Percentiles rank a stretch among this genome's conserved stretches.
Conservation (phyloP, 1,139 yeast genomes). For the Saccharomyces hybrid region DNA sequence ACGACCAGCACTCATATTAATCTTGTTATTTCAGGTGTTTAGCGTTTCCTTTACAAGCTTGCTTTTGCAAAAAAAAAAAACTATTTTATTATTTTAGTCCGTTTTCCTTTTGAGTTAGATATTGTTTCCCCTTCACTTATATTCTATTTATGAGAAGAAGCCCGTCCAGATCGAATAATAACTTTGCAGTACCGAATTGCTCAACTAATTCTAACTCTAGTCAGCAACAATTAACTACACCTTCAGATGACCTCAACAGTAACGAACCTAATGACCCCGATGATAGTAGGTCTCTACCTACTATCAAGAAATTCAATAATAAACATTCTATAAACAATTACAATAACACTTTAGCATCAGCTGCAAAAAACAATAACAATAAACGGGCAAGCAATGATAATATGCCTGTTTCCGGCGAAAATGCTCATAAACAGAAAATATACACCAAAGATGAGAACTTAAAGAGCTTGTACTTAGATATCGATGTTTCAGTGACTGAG, state of each 20-base stretch:
- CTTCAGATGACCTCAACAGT: slow-evolving; percentile 24
- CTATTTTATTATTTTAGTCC: neutral
- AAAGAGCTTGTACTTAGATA: slow-evolving; percentile 34
- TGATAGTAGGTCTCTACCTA: slow-evolving; percentile 33
- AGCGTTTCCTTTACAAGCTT: neutral
- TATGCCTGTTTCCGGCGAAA: neutral
- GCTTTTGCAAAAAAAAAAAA: neutral
- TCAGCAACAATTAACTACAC: slow-evolving; percentile 13
- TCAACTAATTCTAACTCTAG: slow-evolving; percentile 40
- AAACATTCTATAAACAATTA: too few species aligned
- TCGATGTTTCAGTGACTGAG: slow-evolving; percentile 50
- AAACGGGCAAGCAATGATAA: slow-evolving; percentile 8
- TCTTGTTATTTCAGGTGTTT: neutral
- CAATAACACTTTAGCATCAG: neutral
- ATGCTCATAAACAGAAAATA: neutral
- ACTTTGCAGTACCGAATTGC: slow-evolving; percentile 25
- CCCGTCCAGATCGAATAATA: too few species aligned
- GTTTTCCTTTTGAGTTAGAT: neutral
- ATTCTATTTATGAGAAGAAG: too few species aligned
- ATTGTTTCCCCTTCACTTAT: slow-evolving; percentile 1
- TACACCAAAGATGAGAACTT: slow-evolving; percentile 1
- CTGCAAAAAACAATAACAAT: slow-evolving; percentile 5
- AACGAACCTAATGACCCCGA: slow-evolving; percentile 34
- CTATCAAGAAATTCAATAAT: slow-evolving; percentile 18
- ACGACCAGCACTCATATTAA: neutral